Conservation (phyloP, 352 stramenopile genomes). For the Blastocystis sp. region DNA sequence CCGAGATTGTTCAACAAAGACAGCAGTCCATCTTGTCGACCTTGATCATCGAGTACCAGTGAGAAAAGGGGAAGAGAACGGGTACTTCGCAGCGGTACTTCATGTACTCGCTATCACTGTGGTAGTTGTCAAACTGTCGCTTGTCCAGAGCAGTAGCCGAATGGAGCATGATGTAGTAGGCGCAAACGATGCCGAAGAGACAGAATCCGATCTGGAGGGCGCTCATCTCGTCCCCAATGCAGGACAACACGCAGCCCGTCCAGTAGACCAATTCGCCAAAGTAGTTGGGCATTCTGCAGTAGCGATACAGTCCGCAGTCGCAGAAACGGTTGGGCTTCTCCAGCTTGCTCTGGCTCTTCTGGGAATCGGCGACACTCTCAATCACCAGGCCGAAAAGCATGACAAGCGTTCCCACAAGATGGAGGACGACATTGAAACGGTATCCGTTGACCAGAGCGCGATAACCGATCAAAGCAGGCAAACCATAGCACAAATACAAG, state of each 20-base stretch:
- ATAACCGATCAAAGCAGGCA: not conserved
- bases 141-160: not conserved
- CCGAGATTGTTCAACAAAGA: too few relatives aligned
- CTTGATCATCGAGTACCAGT: too few relatives aligned
- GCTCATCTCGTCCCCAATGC: not conserved
- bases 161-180: not conserved
- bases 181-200: not conserved
- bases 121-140: constrained; percentile 11
- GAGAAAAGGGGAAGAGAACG: not conserved
- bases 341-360: not conserved
- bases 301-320: not conserved
- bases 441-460: not conserved
- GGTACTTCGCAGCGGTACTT: not conserved
- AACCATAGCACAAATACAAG: not conserved
- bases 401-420: not conserved
- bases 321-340: not conserved
- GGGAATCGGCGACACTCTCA: constrained; percentile 2
- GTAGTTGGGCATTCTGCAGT: constrained; percentile 2
- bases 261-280: constrained; percentile 8
- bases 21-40: too few relatives aligned
- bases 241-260: not conserved
- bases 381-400: not conserved
- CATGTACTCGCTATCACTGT: constrained; percentile 1
- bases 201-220: not conserved
- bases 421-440: not conserved